Percentiles rank a stretch among this genome's conserved stretches.
These are phyloP conservation scores for Lagenaria siceraria DNA, from an alignment of 306 rosid species.

Conservation along the genomic window DNA sequence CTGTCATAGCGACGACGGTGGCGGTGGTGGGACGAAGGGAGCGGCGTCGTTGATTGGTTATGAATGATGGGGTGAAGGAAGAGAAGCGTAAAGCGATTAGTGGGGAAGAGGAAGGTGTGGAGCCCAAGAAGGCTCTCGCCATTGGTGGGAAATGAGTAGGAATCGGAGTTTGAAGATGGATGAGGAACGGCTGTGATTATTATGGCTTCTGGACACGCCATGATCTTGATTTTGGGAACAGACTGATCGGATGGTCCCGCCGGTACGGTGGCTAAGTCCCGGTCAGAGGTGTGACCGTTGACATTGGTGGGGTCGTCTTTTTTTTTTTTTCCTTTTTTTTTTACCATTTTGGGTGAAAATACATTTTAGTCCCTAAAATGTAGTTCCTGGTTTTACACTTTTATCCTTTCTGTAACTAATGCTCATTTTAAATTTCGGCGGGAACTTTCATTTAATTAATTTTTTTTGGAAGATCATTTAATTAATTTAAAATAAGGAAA, in stretches of 20 bases:
- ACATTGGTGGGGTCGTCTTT: no score
- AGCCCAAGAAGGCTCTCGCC: conserved; percentile 25
- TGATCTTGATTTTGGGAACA: background rate
- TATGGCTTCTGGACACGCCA: background rate
- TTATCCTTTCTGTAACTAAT: no score
- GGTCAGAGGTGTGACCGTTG: background rate
- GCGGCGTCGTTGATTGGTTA: background rate
- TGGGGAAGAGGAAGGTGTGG: background rate
- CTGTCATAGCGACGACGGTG: conserved; percentile 17
- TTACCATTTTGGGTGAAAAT: no score
- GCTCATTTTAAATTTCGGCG: no score
- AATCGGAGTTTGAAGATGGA: background rate
- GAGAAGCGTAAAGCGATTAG: background rate
- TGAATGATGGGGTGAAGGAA: background rate
- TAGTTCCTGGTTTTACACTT: no score
- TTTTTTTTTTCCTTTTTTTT: no score
- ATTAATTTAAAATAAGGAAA: no score
- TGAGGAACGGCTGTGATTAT: background rate
- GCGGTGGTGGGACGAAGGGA: conserved; percentile 14
- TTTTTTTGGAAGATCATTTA: no score
- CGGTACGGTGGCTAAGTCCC: background rate
- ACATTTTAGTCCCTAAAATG: no score
- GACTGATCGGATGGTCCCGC: background rate
- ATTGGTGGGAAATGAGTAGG: conserved; percentile 10
- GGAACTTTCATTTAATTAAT: no score